Conservation (phyloP, 148 eudicot species). For the Chenopodium formosanum region DNA sequence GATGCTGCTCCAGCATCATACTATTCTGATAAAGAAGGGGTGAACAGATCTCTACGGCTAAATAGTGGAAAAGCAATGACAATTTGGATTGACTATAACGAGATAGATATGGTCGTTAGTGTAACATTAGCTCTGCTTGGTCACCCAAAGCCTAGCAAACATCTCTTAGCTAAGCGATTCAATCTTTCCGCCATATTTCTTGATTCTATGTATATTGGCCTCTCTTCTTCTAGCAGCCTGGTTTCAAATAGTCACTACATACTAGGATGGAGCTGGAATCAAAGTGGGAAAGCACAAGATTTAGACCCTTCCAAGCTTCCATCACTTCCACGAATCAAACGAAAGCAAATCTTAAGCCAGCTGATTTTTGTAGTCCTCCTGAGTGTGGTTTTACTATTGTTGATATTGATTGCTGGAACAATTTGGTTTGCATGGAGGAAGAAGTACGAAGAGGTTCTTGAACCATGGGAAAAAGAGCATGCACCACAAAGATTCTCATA, state of each 20-base stretch:
- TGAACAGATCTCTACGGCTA: slow-evolving; percentile 13
- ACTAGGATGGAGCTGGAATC: slow-evolving; percentile 34
- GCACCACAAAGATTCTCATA: slow-evolving; percentile 21
- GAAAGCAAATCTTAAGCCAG: neutral
- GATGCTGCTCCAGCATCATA: slow-evolving; percentile 21
- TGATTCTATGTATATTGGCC: slow-evolving; percentile 26
- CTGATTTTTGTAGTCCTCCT: neutral
- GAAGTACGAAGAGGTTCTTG: slow-evolving; percentile 24
- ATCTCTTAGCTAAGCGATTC: slow-evolving; percentile 19
- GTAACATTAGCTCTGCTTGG: slow-evolving; percentile 20
- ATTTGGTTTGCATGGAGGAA: slow-evolving; percentile 15
- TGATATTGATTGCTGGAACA: slow-evolving; percentile 2
- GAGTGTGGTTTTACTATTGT: neutral
- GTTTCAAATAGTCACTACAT: slow-evolving; percentile 18
- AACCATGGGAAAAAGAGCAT: slow-evolving; percentile 24
- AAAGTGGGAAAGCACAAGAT: slow-evolving; percentile 29
- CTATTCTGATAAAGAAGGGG: slow-evolving; percentile 20
- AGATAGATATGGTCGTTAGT: slow-evolving; percentile 14
- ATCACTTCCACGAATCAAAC: slow-evolving; percentile 18
- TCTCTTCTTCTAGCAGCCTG: slow-evolving; percentile 17
- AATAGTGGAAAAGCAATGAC: slow-evolving; percentile 21
- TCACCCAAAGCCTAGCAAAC: slow-evolving; percentile 22
- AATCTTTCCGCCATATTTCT: slow-evolving; percentile 22
- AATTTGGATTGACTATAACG: slow-evolving; percentile 30
- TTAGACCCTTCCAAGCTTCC: slow-evolving; percentile 27